These are phyloP conservation scores for Penicillium sp. DNA, from an alignment of 2,329 filamentous ascomycete genomes.

Conservation along the genomic window DNA sequence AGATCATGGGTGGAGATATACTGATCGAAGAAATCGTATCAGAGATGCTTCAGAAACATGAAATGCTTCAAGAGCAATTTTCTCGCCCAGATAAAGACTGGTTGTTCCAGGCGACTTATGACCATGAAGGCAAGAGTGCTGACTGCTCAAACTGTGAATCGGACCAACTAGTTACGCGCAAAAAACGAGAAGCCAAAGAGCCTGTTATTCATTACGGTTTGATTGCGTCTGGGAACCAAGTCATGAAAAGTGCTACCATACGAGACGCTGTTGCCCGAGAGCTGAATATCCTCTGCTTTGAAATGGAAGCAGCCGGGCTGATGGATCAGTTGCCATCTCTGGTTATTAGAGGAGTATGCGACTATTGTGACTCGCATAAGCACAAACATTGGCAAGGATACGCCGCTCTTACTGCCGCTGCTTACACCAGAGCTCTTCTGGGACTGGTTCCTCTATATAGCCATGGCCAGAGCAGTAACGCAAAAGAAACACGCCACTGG, in stretches of 20 bases:
- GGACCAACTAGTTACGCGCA: neutral
- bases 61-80: too few relatives aligned
- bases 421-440: neutral
- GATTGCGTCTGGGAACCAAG: constrained; percentile 13
- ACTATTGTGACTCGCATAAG: constrained; percentile 14
- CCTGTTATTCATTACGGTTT: constrained; percentile 11
- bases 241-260: neutral
- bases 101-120: neutral
- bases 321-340: constrained; percentile 12
- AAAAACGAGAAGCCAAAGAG: neutral
- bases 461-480: too few relatives aligned
- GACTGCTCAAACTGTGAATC: neutral
- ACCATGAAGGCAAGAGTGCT: neutral
- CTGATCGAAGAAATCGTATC: too few relatives aligned
- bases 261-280: neutral
- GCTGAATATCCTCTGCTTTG: constrained; percentile 8
- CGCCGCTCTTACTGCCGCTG: constrained; percentile 3
- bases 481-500: too few relatives aligned
- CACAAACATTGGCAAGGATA: constrained; percentile 14
- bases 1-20: too few relatives aligned
- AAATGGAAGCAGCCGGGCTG: constrained; percentile 12
- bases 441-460: too few relatives aligned
- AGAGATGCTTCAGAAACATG: too few relatives aligned
- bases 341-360: constrained; percentile 10
- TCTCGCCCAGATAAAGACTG: too few relatives aligned